Evolutionary conservation across 208 protist genomes (phyloP), one percentile per base, ranked within the genome.

Genomic region (Wallacemonas sp.): DNA sequence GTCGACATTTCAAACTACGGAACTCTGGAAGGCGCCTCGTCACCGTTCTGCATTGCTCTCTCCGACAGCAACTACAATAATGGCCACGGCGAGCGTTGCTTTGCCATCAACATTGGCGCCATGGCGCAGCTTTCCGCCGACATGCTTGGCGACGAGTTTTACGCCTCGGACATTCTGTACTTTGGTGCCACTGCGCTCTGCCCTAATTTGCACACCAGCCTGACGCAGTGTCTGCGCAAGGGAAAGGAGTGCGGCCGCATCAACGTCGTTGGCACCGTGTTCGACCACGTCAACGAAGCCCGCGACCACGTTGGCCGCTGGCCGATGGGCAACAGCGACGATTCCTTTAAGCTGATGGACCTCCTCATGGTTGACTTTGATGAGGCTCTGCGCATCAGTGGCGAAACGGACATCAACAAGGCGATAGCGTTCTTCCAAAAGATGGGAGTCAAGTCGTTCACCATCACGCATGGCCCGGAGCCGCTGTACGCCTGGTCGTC

Each of bases 331-430:
- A 59, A 65, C 14, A 72, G 49, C 45, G 64, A 81, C n/a, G 76
- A 81, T 1, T 81, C 70, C 28, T 76, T 74, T 57, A 69, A 46
- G 45, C 62, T 57, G 57, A 81, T 81, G 65, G 70, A 76, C 42
- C 46, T 76, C 18, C 61, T 81, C 25, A 72, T 81, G 66, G 63
- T 81, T 1, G 70, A 76, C 62, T 76, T 55, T 46, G 70, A 73
- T 2, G 76, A 77, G 50, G 70, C 67, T 1, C 61, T 74, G 7
- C 50, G 49, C 48, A 77, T 81, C 25, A 31, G 33, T 16, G 66
- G 76, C 23, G 25, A 49, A 2, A 67, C 67, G 41, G 26, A 66
- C 23, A 71, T 74, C 25, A 31, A 57, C 5, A 64, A 62, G 0
- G 65, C 70, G 0, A 73, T 61, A n/a, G 25, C 55, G 10, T 74